Evolutionary conservation across 2,329 filamentous ascomycete species (phyloP).

Genomic region (Macrophomina pseudophaseolina): DNA sequence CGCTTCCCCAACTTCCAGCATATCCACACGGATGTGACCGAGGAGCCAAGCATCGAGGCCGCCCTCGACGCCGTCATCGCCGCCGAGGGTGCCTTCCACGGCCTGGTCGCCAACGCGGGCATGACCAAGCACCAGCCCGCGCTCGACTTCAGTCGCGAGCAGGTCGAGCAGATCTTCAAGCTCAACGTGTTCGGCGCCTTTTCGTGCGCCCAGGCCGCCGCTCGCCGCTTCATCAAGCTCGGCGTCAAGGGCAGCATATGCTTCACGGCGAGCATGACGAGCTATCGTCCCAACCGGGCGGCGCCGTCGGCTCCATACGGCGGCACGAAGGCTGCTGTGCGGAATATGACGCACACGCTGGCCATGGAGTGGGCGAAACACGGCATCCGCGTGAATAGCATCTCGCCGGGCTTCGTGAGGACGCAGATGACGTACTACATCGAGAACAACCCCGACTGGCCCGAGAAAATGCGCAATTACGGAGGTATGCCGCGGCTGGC

Average conservation of each 20-base stretch:
- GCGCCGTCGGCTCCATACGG: conserved; percentile 57
- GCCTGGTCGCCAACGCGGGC: conserved; percentile 50
- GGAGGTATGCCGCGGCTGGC: conserved; percentile 59
- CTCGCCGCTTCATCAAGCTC: conserved; percentile 51
- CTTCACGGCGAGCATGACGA: conserved; percentile 56
- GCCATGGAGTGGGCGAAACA: conserved; percentile 42
- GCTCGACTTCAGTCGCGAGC: conserved; percentile 48
- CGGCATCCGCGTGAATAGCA: conserved; percentile 41
- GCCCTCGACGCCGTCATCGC: conserved; percentile 50
- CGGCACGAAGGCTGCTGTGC: conserved; percentile 49
- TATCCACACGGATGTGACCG: conserved; percentile 54
- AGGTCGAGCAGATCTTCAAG: conserved; percentile 50
- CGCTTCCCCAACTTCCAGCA: conserved; percentile 52
- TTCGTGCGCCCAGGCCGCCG: conserved; percentile 53
- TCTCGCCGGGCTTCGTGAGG: conserved; percentile 40
- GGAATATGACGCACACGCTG: conserved; percentile 49
- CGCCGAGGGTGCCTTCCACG: conserved; percentile 49
- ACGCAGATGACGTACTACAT: conserved; percentile 57
- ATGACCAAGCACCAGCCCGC: conserved; percentile 54
- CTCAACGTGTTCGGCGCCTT: conserved; percentile 57
- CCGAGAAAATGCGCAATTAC: conserved; percentile 60
- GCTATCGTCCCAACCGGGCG: conserved; percentile 56
- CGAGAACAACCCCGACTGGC: conserved; percentile 56
- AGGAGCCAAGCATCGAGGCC: conserved; percentile 47
- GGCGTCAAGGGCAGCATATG: conserved; percentile 47